Evolutionary conservation across 805 yeast genomes (phyloP).

Genomic region (Candida sanyiensis): DNA sequence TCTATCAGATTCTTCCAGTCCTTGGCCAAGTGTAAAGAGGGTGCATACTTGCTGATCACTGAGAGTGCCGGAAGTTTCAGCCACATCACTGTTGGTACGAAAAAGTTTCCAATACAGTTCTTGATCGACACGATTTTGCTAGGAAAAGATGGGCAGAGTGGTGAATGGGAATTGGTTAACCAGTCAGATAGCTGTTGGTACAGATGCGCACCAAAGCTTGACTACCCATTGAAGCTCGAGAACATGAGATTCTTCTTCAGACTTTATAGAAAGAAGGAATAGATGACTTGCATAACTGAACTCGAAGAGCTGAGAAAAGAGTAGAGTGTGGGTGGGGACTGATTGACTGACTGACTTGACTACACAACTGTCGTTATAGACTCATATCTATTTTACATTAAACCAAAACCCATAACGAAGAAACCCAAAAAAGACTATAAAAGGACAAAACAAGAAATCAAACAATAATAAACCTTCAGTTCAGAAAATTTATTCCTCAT

Average conservation of each 20-base stretch:
- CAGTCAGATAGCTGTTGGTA: slow-evolving; percentile 80
- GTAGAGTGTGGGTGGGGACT: too few species aligned
- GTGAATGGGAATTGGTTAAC: slow-evolving; percentile 61
- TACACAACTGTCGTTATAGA: slow-evolving; percentile 10
- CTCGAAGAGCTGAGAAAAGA: not conserved
- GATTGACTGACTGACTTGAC: too few species aligned
- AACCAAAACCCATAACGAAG: slow-evolving; percentile 18
- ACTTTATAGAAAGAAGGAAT: slow-evolving; percentile 51
- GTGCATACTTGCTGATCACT: slow-evolving; percentile 58
- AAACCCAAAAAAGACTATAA: slow-evolving; percentile 11
- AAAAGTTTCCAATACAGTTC: slow-evolving; percentile 77
- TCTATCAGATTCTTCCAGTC: slow-evolving; percentile 55
- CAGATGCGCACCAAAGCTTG: slow-evolving; percentile 46
- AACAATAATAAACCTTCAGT: not conserved
- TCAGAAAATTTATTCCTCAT: slow-evolving; percentile 68
- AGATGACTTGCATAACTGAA: slow-evolving; percentile 2
- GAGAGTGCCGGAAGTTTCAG: slow-evolving; percentile 92
- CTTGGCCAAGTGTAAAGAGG: slow-evolving; percentile 49
- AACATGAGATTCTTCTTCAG: slow-evolving; percentile 85
- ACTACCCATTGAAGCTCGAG: slow-evolving; percentile 67
- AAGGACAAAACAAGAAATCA: slow-evolving; percentile 12
- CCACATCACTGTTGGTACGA: slow-evolving; percentile 68
- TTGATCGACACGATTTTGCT: slow-evolving; percentile 66
- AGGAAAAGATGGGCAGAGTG: slow-evolving; percentile 41
- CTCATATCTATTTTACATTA: slow-evolving; percentile 18